phyloP scores from a whole-genome alignment of 495 filamentous ascomycete genomes.

The Cryomyces antarcticus region DNA sequence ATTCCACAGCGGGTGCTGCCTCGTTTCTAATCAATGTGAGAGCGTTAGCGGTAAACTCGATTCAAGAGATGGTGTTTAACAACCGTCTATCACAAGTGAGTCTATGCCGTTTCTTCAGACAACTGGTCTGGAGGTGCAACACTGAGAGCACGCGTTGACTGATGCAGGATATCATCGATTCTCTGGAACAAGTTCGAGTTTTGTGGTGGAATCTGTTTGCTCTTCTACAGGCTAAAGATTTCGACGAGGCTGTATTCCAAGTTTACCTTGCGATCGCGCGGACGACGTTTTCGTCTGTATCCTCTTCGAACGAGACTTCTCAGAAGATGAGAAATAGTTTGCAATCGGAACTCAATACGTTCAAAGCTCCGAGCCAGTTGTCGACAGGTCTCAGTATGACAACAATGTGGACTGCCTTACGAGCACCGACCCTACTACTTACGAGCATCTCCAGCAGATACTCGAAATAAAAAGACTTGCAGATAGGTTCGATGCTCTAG shows the following conservation, averaged over 20 bases:
- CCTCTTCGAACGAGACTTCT: background rate
- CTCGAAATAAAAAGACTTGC: slow-evolving; percentile 47
- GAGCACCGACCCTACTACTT: slow-evolving; percentile 40
- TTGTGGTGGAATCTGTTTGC: slow-evolving; percentile 15
- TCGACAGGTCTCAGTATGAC: slow-evolving; percentile 72
- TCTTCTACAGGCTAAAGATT: slow-evolving; percentile 11
- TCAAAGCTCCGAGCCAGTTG: slow-evolving; percentile 33
- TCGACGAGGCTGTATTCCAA: slow-evolving; percentile 35
- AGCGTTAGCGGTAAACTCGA: too few relatives aligned
- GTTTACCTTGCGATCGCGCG: slow-evolving; percentile 29
- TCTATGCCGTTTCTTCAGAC: too few relatives aligned
- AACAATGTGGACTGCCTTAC: slow-evolving; percentile 50
- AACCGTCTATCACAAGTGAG: too few relatives aligned
- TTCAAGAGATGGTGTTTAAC: too few relatives aligned
- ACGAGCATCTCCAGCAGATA: slow-evolving; percentile 28
- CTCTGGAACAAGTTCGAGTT: slow-evolving; percentile 1
- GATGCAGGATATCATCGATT: background rate
- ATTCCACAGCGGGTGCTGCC: slow-evolving; percentile 29
- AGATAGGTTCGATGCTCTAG: slow-evolving; percentile 45
- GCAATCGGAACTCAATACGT: slow-evolving; percentile 6
- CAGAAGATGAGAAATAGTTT: background rate
- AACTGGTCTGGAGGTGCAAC: too few relatives aligned
- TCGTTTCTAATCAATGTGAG: slow-evolving; percentile 7
- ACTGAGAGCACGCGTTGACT: too few relatives aligned
- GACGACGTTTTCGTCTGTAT: slow-evolving; percentile 10